These are phyloP conservation scores for Aspergillus hiratsukae DNA, from an alignment of 2,329 filamentous ascomycete species.

Conservation along the genomic window DNA sequence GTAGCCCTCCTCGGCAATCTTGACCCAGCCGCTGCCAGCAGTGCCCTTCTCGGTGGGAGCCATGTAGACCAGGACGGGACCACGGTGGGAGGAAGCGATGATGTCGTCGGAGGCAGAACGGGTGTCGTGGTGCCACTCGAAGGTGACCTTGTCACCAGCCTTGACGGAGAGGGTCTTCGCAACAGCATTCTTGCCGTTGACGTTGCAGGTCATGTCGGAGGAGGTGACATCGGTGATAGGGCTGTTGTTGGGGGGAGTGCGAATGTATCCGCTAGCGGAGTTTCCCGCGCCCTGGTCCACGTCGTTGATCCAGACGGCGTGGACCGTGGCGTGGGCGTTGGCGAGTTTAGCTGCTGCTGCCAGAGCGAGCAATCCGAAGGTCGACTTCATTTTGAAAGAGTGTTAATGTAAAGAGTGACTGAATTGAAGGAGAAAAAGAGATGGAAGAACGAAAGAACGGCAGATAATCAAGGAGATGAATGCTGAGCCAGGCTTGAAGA, in stretches of 20 bases:
- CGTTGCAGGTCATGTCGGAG: slow-evolving; percentile 19
- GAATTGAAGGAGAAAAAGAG: not conserved
- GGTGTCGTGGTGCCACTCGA: slow-evolving; percentile 21
- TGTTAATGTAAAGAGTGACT: not conserved
- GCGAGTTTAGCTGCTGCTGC: slow-evolving; percentile 19
- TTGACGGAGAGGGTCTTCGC: slow-evolving; percentile 16
- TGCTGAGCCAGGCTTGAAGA: not conserved
- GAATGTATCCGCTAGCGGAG: slow-evolving; percentile 16
- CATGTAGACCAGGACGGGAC: slow-evolving; percentile 20
- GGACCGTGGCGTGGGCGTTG: slow-evolving; percentile 17
- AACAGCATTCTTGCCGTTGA: slow-evolving; percentile 13
- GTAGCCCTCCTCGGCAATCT: slow-evolving; percentile 21
- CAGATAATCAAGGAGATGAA: slow-evolving; percentile 2
- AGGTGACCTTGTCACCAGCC: slow-evolving; percentile 20
- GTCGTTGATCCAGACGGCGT: slow-evolving; percentile 21
- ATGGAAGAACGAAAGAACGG: slow-evolving; percentile 2
- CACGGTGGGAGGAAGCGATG: slow-evolving; percentile 17
- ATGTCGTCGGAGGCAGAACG: slow-evolving; percentile 17
- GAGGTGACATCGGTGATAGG: slow-evolving; percentile 19
- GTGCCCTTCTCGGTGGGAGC: slow-evolving; percentile 16
- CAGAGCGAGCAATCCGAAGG: slow-evolving; percentile 20
- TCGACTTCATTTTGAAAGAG: slow-evolving; percentile 15
- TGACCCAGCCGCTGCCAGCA: slow-evolving; percentile 17
- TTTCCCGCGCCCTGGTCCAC: slow-evolving; percentile 18
- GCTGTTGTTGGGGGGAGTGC: slow-evolving; percentile 18